A percentile compares a stretch with the other conserved stretches of the same genome.
Evolutionary conservation across 805 yeast genomes (phyloP).

Genomic region (Hanseniaspora hatyaiensis): DNA sequence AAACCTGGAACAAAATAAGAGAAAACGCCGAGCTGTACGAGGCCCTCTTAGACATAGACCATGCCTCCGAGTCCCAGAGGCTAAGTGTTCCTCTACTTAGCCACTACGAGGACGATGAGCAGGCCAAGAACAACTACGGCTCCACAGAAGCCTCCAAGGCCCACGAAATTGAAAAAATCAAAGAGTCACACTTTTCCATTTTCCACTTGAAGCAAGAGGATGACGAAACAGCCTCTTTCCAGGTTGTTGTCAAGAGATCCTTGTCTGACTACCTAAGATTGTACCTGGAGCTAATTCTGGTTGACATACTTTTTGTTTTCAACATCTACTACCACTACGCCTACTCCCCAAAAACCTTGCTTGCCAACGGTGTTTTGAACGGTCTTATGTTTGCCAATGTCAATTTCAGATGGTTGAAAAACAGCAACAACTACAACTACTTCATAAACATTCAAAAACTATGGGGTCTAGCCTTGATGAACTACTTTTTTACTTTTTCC

Average conservation of each 20-base stretch:
- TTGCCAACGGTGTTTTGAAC: conserved; percentile 27
- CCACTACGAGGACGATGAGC: not conserved
- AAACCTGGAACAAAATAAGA: conserved; percentile 20
- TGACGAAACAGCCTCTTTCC: conserved; percentile 49
- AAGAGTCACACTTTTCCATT: conserved; percentile 57
- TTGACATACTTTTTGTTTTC: conserved; percentile 32
- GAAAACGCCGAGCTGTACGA: conserved; percentile 17
- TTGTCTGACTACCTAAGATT: conserved; percentile 45
- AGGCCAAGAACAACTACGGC: conserved; percentile 9
- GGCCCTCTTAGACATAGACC: conserved; percentile 2
- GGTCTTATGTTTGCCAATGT: conserved; percentile 26
- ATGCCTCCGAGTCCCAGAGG: conserved; percentile 20
- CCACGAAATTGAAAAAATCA: conserved; percentile 18
- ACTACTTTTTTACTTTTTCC: conserved; percentile 39
- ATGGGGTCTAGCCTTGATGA: conserved; percentile 50
- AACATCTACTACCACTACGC: conserved; percentile 27
- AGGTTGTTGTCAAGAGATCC: conserved; percentile 36
- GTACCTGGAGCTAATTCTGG: conserved; percentile 37
- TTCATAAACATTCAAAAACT: conserved; percentile 22
- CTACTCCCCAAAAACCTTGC: conserved; percentile 18
- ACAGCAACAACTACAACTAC: conserved; percentile 24
- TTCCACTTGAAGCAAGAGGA: conserved; percentile 41
- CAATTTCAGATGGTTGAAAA: conserved; percentile 28
- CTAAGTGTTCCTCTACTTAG: conserved; percentile 7
- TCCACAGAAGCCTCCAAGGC: conserved; percentile 14